phyloP scores from a whole-genome alignment of 2,329 filamentous ascomycete genomes.

The Fusarium decemcellulare region DNA sequence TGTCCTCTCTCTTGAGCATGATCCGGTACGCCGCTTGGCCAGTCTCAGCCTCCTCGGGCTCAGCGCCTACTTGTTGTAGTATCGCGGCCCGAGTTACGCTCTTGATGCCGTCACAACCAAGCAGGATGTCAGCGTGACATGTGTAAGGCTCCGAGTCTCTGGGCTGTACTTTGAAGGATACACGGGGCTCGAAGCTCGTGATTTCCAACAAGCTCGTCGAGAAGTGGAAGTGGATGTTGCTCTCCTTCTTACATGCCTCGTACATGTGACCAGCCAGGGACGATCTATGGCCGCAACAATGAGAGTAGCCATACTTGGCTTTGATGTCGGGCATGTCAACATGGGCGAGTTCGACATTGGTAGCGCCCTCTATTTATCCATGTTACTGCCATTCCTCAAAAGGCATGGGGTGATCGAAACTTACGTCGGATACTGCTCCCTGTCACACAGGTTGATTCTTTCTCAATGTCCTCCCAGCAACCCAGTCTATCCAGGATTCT shows the following conservation, averaged over 20 bases:
- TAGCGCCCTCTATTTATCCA: constrained; percentile 70
- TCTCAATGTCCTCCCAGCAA: constrained; percentile 76
- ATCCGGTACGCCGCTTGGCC: constrained; percentile 69
- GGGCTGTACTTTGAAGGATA: constrained; percentile 39
- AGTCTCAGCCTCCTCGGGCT: constrained; percentile 62
- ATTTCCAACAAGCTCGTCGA: constrained; percentile 45
- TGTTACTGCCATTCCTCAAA: background rate
- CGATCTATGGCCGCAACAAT: constrained; percentile 84
- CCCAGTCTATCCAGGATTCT: constrained; percentile 81
- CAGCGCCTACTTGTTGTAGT: constrained; percentile 65
- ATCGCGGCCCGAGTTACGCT: constrained; percentile 63
- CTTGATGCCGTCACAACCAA: constrained; percentile 69
- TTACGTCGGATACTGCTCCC: constrained; percentile 49
- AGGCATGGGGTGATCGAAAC: background rate
- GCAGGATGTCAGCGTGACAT: constrained; percentile 61
- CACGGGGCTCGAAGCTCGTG: constrained; percentile 39
- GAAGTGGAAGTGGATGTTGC: constrained; percentile 78
- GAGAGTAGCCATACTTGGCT: constrained; percentile 78
- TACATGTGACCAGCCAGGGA: constrained; percentile 79
- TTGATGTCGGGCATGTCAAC: constrained; percentile 79
- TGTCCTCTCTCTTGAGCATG: constrained; percentile 67
- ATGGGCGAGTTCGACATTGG: constrained; percentile 77
- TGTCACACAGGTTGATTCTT: constrained; percentile 43
- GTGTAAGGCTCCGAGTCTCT: constrained; percentile 31
- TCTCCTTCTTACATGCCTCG: constrained; percentile 75